Percentiles rank a stretch among this genome's conserved stretches.
Conservation (phyloP, 2,329 filamentous ascomycete species). For the Davidsoniella neocaledoniae region DNA sequence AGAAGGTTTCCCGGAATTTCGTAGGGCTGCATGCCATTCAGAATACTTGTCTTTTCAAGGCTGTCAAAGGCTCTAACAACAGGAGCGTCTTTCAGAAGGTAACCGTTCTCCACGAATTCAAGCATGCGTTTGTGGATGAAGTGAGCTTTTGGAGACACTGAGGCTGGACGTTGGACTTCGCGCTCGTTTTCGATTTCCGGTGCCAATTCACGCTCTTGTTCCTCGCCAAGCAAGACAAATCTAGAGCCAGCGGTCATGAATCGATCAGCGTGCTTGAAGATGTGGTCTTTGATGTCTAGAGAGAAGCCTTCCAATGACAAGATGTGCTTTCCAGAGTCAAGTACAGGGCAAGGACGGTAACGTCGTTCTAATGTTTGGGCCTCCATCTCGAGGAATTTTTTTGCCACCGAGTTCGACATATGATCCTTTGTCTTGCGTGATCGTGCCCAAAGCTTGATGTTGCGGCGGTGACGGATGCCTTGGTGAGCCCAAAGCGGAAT, state of each 20-base stretch:
- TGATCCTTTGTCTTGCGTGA: neutral
- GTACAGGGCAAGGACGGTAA: slow-evolving; percentile 26
- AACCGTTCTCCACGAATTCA: slow-evolving; percentile 24
- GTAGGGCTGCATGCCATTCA: slow-evolving; percentile 17
- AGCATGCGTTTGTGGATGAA: slow-evolving; percentile 26
- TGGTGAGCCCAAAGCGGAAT: slow-evolving; percentile 46
- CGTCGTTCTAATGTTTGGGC: slow-evolving; percentile 32
- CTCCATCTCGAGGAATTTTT: slow-evolving; percentile 38
- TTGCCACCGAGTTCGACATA: slow-evolving; percentile 19
- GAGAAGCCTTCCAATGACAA: neutral
- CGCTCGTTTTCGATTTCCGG: slow-evolving; percentile 46
- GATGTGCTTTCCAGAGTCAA: neutral
- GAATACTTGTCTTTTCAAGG: slow-evolving; percentile 26
- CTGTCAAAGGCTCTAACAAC: slow-evolving; percentile 30
- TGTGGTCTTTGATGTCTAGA: neutral
- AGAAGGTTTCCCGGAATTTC: slow-evolving; percentile 25
- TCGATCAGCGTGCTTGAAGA: slow-evolving; percentile 1
- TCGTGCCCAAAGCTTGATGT: slow-evolving; percentile 22
- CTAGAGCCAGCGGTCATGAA: neutral
- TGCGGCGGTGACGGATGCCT: slow-evolving; percentile 32
- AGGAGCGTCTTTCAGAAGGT: slow-evolving; percentile 16
- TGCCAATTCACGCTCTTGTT: slow-evolving; percentile 51
- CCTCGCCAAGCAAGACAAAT: slow-evolving; percentile 34
- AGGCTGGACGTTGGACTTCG: slow-evolving; percentile 32
- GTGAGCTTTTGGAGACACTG: slow-evolving; percentile 25